Evolutionary conservation across 2,329 filamentous ascomycete species (phyloP), one percentile per base, ranked within the genome.

Genomic region (Phyllosticta citrichinensis): DNA sequence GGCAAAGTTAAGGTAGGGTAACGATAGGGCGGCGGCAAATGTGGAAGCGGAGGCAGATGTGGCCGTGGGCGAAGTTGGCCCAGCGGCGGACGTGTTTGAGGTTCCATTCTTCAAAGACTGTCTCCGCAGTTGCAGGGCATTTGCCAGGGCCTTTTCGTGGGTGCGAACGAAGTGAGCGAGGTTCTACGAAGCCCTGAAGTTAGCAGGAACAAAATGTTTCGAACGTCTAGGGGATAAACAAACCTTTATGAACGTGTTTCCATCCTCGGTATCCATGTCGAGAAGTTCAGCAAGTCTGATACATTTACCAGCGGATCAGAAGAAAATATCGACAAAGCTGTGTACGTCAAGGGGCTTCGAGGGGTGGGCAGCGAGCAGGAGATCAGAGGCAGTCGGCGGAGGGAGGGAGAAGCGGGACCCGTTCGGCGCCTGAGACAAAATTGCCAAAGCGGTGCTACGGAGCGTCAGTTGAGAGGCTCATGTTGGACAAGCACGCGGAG

Each of bases 141-240:
- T 97, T 72, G 94, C 94, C 65, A 99, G 84, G 47, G 92, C 93
- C 78, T 96, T 96, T 77, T 99, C 94, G 79, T 99, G 91, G 61
- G 91, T 96, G 65, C 92, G 91, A 76, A 99, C 91, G 77, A 96
- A 97, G 77, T 87, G 87, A 72, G 93, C 92, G 73, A 99, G 83
- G 82, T 96, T 94, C 93, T 97, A 74, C 30, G 62, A 40, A 55
- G 27, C 55, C 19, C 52, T 55, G 24, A 22, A 19, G 62, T 63
- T 17, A 57, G 55, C 58, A 50, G 9, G 40, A 17, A 6, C 9
- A 10, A 8, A 6, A 30, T 30, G 27, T 30, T 30, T 30, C 27
- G 6, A 35, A 22, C 5, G 14, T 11, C 51, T 2, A 3, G 40
- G 47, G 40, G 17, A 24, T 5, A 5, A 27, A 55, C 78, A 64